Conservation (phyloP, 2,329 filamentous ascomycete genomes). For the Colletotrichum lentis region DNA sequence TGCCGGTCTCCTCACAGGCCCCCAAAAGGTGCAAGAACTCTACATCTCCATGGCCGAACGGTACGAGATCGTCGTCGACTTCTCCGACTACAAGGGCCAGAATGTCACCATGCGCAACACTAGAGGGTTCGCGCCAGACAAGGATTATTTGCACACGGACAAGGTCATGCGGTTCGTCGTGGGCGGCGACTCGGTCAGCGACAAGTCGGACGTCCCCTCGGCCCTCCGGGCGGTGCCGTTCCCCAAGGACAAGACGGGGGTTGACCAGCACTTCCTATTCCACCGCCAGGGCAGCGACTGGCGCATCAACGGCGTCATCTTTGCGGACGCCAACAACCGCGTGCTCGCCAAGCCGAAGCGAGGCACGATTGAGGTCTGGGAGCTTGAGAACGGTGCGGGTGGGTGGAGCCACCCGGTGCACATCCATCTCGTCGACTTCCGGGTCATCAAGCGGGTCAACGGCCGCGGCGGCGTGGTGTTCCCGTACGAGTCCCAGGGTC, state of each 20-base stretch:
- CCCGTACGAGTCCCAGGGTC: conserved; percentile 58
- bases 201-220: conserved; percentile 40
- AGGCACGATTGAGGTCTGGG: conserved; percentile 54
- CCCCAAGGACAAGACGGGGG: conserved; percentile 31
- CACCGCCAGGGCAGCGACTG: conserved; percentile 43
- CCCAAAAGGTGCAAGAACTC: conserved; percentile 51
- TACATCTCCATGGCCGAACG: conserved; percentile 62
- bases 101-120: conserved; percentile 57
- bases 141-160: conserved; percentile 57
- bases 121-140: conserved; percentile 48
- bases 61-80: conserved; percentile 61
- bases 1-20: conserved; percentile 54
- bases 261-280: conserved; percentile 38
- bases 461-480: conserved; percentile 45
- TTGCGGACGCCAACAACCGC: conserved; percentile 52
- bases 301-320: conserved; percentile 55
- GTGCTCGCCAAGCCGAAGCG: conserved; percentile 53
- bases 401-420: conserved; percentile 60
- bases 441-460: conserved; percentile 56
- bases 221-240: conserved; percentile 38
- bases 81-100: conserved; percentile 57
- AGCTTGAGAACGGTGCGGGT: conserved; percentile 52
- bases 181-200: conserved; percentile 44
- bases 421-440: conserved; percentile 63
- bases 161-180: conserved; percentile 56